Base-by-base conservation (phyloP, 2,329 filamentous ascomycete species). In the Stagonosporopsis vannaccii region DNA sequence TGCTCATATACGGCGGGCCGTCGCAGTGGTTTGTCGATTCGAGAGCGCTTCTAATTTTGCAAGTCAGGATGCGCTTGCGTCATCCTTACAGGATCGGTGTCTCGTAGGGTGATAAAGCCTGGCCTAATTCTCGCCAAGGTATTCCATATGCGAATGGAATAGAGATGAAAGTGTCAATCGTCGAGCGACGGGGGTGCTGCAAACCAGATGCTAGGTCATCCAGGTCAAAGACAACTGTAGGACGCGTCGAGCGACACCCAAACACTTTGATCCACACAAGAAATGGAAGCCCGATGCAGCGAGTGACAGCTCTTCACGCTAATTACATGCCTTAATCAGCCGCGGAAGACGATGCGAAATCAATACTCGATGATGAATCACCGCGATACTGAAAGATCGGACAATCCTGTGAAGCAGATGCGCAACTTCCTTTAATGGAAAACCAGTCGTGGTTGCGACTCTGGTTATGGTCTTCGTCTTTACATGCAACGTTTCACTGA, bases 11-110 rank as follows among this genome's bases (percentile, higher is more conserved):
- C 23, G 23, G 37, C 25, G 42, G 17, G 17, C 36, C 35, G 30
- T 41, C 33, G 15, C 9, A 22, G 19, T 45, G 33, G 39, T 35
- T 30, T 33, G 41, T 56, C 41, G 41, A 37, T 41, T 51, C 53
- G 46, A 56, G 23, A 19, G 19, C 12, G 26, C 25, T 50, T 22
- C 45, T 33, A 46, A 30, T 36, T 28, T 19, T 23, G 45, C 17
- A n/a, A 4, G 25, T 45, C 41, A 33, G 12, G 32, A 28, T 37
- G 28, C 13, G 20, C 26, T 42, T 50, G 41, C 52, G 52, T 50
- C 46, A 50, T 44, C 22, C 46, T 50, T 56, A 50, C 52, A 22
- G 15, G 2, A 30, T 8, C 9, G 40, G 11, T 15, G 5, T 32
- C 35, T 41, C 26, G 11, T 25, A 17, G 25, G 11, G 33, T 44